These are phyloP conservation scores for Ogataea minuta DNA, from an alignment of 805 yeast species.

Conservation along the genomic window DNA sequence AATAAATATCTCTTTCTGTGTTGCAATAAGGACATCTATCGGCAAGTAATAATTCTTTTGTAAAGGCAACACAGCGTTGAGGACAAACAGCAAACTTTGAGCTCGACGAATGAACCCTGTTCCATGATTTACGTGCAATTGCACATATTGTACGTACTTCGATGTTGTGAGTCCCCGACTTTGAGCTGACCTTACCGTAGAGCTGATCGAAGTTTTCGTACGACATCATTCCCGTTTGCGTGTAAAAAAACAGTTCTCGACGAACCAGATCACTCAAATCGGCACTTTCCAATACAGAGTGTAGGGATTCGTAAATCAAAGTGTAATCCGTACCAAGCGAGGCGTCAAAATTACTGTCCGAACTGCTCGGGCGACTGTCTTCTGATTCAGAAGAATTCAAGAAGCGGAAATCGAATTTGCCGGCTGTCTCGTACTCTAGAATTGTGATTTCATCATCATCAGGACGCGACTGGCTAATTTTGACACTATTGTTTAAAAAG, in stretches of 20 bases:
- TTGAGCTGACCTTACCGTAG: constrained; percentile 10
- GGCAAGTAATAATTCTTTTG: constrained; percentile 7
- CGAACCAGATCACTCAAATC: constrained; percentile 15
- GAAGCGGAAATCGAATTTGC: constrained; percentile 4
- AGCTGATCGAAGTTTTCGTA: constrained; percentile 19
- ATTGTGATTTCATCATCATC: constrained; percentile 5
- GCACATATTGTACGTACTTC: constrained; percentile 17
- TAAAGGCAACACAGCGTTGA: constrained; percentile 16
- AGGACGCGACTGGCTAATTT: constrained; percentile 6
- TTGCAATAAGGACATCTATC: constrained; percentile 12
- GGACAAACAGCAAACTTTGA: constrained; percentile 12
- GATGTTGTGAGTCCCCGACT: constrained; percentile 3
- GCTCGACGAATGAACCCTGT: constrained; percentile 5
- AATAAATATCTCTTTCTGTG: constrained; percentile 6
- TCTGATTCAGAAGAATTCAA: constrained; percentile 1
- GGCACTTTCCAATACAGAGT: constrained; percentile 4
- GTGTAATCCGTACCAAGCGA: constrained; percentile 9
- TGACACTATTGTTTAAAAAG: constrained; percentile 4
- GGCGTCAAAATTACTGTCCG: constrained; percentile 5
- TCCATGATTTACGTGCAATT: constrained; percentile 12
- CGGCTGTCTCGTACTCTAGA: constrained; percentile 4
- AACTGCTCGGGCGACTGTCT: constrained; percentile 6
- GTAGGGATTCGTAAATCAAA: constrained; percentile 2
- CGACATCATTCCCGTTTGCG: constrained; percentile 19
- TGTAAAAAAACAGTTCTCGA: constrained; percentile 17